Evolutionary conservation across 2,329 filamentous ascomycete genomes (phyloP).

Genomic region (Pestalotiopsis sp.): DNA sequence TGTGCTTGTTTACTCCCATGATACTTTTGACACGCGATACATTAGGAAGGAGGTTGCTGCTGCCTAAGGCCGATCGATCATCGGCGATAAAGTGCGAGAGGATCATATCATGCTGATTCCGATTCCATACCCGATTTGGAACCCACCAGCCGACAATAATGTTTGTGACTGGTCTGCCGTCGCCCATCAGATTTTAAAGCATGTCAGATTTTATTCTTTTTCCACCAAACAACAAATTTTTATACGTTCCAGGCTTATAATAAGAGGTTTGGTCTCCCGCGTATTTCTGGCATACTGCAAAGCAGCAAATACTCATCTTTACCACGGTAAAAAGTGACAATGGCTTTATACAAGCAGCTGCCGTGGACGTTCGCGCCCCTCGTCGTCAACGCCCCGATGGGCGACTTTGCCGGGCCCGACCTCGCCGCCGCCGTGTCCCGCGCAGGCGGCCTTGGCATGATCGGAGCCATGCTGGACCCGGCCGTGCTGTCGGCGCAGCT

Average conservation of each 20-base stretch:
- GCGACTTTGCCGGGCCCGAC: conserved; percentile 34
- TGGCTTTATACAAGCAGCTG: neutral
- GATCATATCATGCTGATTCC: neutral
- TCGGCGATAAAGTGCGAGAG: neutral
- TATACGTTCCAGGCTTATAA: too few species aligned
- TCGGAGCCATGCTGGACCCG: conserved; percentile 27
- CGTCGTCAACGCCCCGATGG: conserved; percentile 42
- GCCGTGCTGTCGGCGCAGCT: conserved; percentile 31
- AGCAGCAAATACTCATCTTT: too few species aligned
- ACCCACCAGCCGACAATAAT: neutral
- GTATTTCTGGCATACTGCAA: neutral
- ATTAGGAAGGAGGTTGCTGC: neutral
- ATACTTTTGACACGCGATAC: neutral
- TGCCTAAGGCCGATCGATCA: neutral
- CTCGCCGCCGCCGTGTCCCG: conserved; percentile 39
- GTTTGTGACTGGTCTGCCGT: neutral
- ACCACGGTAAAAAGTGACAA: neutral
- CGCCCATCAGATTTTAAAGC: neutral
- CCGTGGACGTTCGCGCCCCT: conserved; percentile 28
- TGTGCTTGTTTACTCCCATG: neutral
- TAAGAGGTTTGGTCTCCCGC: too few species aligned
- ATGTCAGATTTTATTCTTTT: too few species aligned
- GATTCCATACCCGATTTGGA: neutral
- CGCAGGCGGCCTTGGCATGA: conserved; percentile 41
- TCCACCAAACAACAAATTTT: too few species aligned